Percentiles rank a stretch among this genome's conserved stretches.
Conservation (phyloP, 306 rosid species). For the Castanopsis chinensis region DNA sequence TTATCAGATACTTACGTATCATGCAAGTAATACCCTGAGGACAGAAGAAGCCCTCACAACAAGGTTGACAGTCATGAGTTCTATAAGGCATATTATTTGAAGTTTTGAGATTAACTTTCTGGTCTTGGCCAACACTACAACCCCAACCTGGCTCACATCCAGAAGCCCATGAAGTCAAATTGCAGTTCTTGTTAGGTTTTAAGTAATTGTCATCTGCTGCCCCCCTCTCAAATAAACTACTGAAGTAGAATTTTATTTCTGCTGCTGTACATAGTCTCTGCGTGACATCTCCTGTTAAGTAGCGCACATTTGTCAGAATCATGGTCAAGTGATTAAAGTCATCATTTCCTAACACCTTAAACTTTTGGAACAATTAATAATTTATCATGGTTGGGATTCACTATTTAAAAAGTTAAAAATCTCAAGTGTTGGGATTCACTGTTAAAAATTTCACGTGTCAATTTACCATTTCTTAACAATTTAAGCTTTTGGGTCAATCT, state of each 20-base stretch:
- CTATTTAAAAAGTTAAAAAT: too few relatives aligned
- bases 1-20: conserved; percentile 67
- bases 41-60: conserved; percentile 86
- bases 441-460: too few relatives aligned
- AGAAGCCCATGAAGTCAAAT: conserved; percentile 60
- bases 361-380: too few relatives aligned
- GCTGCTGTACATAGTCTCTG: conserved; percentile 52
- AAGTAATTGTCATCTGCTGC: conserved; percentile 29
- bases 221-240: conserved; percentile 30
- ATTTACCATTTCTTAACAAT: too few relatives aligned
- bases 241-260: conserved; percentile 61
- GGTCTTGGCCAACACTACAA: conserved; percentile 36
- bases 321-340: too few relatives aligned
- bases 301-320: neutral
- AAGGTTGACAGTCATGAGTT: conserved; percentile 52
- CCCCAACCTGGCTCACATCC: conserved; percentile 94
- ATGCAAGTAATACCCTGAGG: conserved; percentile 83
- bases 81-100: conserved; percentile 41
- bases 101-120: conserved; percentile 42
- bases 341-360: too few relatives aligned
- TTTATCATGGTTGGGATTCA: too few relatives aligned
- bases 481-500: too few relatives aligned
- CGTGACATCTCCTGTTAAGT: conserved; percentile 56
- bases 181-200: conserved; percentile 73
- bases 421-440: too few relatives aligned